phyloP scores from a whole-genome alignment of 352 stramenopile genomes.

The Phytophthora gonapodyides region DNA sequence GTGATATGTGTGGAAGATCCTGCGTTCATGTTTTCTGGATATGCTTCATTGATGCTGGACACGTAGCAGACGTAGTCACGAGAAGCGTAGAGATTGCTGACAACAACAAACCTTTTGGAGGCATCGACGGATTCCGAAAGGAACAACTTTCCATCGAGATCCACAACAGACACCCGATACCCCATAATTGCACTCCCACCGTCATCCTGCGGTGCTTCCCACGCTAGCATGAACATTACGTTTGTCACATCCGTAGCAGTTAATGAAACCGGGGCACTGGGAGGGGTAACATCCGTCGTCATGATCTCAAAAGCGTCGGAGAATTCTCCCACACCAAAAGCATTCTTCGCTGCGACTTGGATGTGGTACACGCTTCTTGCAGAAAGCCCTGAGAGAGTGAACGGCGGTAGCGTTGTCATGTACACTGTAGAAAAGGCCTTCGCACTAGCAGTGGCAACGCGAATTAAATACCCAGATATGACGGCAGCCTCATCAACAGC shows the following conservation, averaged over 20 bases:
- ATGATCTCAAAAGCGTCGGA: conserved; percentile 20
- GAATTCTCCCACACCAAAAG: conserved; percentile 47
- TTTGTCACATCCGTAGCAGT: conserved; percentile 4
- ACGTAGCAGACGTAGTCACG: conserved; percentile 46
- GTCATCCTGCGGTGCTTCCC: conserved; percentile 40
- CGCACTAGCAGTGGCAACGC: conserved; percentile 19
- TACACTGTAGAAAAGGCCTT: conserved; percentile 41
- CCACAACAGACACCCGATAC: conserved; percentile 23
- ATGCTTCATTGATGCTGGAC: conserved; percentile 28
- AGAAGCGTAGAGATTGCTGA: conserved; percentile 37
- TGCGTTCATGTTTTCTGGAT: conserved; percentile 12
- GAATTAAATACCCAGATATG: conserved; percentile 45
- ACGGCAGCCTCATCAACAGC: background rate
- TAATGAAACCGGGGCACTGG: conserved; percentile 35
- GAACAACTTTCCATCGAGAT: conserved; percentile 3
- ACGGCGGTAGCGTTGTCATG: conserved; percentile 40
- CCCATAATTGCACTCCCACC: conserved; percentile 39
- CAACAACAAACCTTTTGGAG: conserved; percentile 6
- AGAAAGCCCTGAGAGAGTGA: conserved; percentile 47
- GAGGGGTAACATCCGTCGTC: conserved; percentile 40
- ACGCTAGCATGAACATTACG: conserved; percentile 37
- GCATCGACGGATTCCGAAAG: background rate
- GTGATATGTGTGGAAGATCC: conserved; percentile 25
- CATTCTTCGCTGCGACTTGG: conserved; percentile 55
- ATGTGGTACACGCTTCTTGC: conserved; percentile 39